Conservation (phyloP, 2,329 filamentous ascomycete species). For the Bipolaris cookei region DNA sequence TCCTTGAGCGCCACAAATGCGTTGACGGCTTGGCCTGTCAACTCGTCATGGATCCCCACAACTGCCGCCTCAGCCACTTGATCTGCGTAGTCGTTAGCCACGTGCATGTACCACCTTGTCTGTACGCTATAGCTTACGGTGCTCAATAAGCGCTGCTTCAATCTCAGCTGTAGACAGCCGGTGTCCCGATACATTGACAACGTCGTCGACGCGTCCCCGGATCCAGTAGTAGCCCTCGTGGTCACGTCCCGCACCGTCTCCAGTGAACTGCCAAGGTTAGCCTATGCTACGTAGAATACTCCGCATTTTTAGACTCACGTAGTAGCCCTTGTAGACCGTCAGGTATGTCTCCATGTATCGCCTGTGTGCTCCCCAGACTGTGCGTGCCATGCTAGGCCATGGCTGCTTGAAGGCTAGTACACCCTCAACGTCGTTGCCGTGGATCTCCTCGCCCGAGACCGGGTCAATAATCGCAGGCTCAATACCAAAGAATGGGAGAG, state of each 20-base stretch:
- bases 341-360: slow-evolving; percentile 99
- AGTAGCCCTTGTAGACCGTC: slow-evolving; percentile 97
- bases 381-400: slow-evolving; percentile 98
- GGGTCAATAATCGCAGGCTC: slow-evolving; percentile 98
- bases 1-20: slow-evolving; percentile 95
- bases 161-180: slow-evolving; percentile 97
- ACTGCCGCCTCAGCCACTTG: slow-evolving; percentile 93
- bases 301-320: slow-evolving; percentile 66
- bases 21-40: slow-evolving; percentile 96
- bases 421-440: slow-evolving; percentile 96
- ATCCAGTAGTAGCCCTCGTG: slow-evolving; percentile 99
- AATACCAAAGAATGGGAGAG: slow-evolving; percentile 96
- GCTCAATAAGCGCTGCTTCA: slow-evolving; percentile 94
- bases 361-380: slow-evolving; percentile 97
- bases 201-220: slow-evolving; percentile 95
- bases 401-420: slow-evolving; percentile 96
- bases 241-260: slow-evolving; percentile 92
- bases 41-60: slow-evolving; percentile 88
- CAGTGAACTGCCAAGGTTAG: slow-evolving; percentile 70
- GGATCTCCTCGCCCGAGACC: slow-evolving; percentile 88
- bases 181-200: slow-evolving; percentile 97
- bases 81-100: slow-evolving; percentile 50
- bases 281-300: slow-evolving; percentile 1
- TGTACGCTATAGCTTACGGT: slow-evolving; percentile 58
- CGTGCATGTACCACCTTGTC: slow-evolving; percentile 3